Evolutionary conservation across 495 filamentous ascomycete species (phyloP).

Genomic region (Aspergillus ostianus): DNA sequence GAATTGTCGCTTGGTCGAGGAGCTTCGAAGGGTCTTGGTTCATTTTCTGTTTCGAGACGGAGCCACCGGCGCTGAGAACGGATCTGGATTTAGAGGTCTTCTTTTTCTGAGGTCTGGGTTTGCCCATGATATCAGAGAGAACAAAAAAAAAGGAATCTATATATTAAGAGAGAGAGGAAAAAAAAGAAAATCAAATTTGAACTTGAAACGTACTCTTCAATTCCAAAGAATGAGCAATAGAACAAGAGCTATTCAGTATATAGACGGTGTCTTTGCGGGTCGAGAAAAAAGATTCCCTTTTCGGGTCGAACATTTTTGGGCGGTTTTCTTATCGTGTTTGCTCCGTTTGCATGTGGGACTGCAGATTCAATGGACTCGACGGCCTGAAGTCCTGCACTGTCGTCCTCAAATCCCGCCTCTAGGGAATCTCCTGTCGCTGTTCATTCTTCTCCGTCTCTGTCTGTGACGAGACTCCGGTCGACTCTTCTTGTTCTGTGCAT

Average conservation of each 20-base stretch:
- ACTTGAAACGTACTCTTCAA: conserved; percentile 1
- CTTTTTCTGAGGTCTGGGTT: conserved; percentile 47
- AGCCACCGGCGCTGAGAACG: conserved; percentile 44
- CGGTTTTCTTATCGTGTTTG: conserved; percentile 43
- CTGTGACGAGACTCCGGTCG: not conserved
- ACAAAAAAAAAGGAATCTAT: not conserved
- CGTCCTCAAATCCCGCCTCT: not conserved
- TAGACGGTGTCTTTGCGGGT: not conserved
- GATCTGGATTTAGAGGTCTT: conserved; percentile 46
- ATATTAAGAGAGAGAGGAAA: not conserved
- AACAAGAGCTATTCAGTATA: conserved; percentile 5
- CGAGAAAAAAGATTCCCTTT: conserved; percentile 15
- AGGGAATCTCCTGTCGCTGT: not conserved
- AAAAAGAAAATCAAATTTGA: conserved; percentile 1
- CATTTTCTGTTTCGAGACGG: conserved; percentile 47
- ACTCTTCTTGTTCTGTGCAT: not conserved
- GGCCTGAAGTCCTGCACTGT: conserved; percentile 1
- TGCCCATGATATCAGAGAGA: conserved; percentile 41
- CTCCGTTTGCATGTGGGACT: conserved; percentile 48
- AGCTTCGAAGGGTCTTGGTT: conserved; percentile 51
- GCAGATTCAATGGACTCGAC: conserved; percentile 21
- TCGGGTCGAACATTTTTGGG: conserved; percentile 31
- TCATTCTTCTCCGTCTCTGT: not conserved
- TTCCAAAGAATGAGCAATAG: not conserved
- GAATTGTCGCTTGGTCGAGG: conserved; percentile 65